These are phyloP conservation scores for Diplocarpon mali DNA, from an alignment of 2,329 filamentous ascomycete genomes.

Conservation along the genomic window DNA sequence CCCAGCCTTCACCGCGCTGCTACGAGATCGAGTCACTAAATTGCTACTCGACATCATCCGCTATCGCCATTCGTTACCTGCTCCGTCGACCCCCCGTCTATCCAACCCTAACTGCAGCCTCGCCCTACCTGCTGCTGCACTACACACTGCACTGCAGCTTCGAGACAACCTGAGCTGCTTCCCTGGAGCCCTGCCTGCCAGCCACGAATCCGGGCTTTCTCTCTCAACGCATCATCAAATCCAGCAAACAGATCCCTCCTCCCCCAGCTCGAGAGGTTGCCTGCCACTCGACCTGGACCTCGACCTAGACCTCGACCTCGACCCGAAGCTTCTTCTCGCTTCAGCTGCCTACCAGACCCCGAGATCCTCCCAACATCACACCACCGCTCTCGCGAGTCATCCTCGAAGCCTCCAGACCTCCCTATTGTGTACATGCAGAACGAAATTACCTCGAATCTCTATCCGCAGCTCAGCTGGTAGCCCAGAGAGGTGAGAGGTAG, in stretches of 20 bases:
- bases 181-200: conserved; percentile 15
- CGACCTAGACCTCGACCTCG: background rate
- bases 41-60: conserved; percentile 18
- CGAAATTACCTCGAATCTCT: conserved; percentile 26
- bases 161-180: conserved; percentile 7
- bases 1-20: background rate
- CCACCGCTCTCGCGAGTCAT: conserved; percentile 6
- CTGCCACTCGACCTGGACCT: background rate
- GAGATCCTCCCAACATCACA: background rate
- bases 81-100: background rate
- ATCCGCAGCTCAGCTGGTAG: conserved; percentile 29
- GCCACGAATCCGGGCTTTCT: conserved; percentile 15
- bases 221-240: background rate
- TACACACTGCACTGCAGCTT: background rate
- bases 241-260: background rate
- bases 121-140: conserved; percentile 2
- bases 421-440: conserved; percentile 28
- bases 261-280: background rate
- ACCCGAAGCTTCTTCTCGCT: conserved; percentile 1
- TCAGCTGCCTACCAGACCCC: conserved; percentile 8
- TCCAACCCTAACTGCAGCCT: conserved; percentile 6
- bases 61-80: conserved; percentile 8
- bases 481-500: conserved; percentile 6
- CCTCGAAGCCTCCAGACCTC: background rate
- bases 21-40: conserved; percentile 19